Percentiles rank a stretch among this genome's conserved stretches.
These are phyloP conservation scores for Saussurea involucrata DNA, from an alignment of 129 eudicot genomes.

Conservation along the genomic window DNA sequence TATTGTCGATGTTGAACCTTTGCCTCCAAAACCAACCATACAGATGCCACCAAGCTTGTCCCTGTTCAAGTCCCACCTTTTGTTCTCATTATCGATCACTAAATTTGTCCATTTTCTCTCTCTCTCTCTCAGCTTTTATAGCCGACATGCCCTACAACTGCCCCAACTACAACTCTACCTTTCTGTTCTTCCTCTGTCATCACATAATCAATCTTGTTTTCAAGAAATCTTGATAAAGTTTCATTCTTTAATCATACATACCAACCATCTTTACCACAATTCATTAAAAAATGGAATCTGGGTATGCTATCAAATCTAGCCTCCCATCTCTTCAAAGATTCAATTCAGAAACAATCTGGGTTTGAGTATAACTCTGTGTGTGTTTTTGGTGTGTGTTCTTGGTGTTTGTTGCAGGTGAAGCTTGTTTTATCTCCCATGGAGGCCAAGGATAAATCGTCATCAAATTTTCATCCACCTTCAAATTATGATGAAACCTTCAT, in stretches of 20 bases:
- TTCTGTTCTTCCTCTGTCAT: background rate
- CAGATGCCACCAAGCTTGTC: conserved; percentile 14
- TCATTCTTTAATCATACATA: background rate
- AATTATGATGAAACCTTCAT: conserved; percentile 49
- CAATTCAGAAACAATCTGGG: background rate
- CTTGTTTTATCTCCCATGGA: conserved; percentile 30
- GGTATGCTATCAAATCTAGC: background rate
- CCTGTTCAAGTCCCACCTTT: background rate
- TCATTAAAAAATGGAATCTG: background rate
- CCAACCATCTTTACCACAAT: background rate
- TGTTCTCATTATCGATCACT: conserved; percentile 22
- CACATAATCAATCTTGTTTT: background rate
- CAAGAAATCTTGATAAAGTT: background rate
- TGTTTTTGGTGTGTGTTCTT: conserved; percentile 2
- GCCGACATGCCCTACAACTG: conserved; percentile 23
- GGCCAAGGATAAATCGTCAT: conserved; percentile 9
- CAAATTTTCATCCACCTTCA: conserved; percentile 27
- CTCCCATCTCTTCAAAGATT: background rate
- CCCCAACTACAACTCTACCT: conserved; percentile 11
- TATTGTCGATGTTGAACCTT: conserved; percentile 2
- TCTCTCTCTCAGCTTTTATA: conserved; percentile 9
- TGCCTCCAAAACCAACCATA: conserved; percentile 26
- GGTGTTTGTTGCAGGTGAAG: conserved; percentile 11
- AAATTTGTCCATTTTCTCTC: conserved; percentile 7
- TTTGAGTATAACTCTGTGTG: background rate